Base-by-base conservation (phyloP, 202 grass and related monocot species). In the Alloteropsis angusta region DNA sequence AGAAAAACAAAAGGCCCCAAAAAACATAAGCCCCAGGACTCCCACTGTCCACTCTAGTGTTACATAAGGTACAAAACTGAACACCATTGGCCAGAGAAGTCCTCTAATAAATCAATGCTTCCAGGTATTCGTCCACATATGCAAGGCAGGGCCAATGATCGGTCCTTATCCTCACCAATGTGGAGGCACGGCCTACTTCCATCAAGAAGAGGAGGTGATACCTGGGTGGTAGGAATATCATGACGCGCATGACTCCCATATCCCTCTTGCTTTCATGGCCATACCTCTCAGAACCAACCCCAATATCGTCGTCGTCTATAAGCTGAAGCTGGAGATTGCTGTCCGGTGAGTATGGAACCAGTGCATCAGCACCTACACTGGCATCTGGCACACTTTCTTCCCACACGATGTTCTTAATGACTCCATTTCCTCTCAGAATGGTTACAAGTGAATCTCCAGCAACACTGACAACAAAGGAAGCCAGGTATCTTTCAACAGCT, bases 121-220 rank as follows among this genome's bases (percentile, higher is more conserved):
- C 95, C 83, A 97, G 90, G 67, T 90, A 97, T 78, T 97, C 95
- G 43, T 97, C 95, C 32, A 97, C 85, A 42, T 92, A 94, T 83
- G 95, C 95, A 41, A 97, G 88, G 72, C 89, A 98, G 84, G 95
- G 95, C 95, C 95, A 98, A 45, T 98, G 91, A 82, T 98, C 92
- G 15, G 92, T 98, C 82, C 95, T 87, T 56, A 98, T 94, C 66
- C 92, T 85, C 56, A 94, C 85, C 78, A 98, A 83, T 42, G 95
- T 98, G 2, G 95, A 92, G 39, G 72, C 75, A 79, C 68, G 66
- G 18, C 92, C 87, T 70, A 98, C 83, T 86, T 98, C 95, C 95
- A 98, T 94, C 84, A 69, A 76, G 84, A 98, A 98, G 71, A 98
- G 91, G 38, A 98, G 91, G 85, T 98, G 95, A 75, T 92, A 98